Evolutionary conservation across 2,329 filamentous ascomycete genomes (phyloP).

Genomic region (Calonectria hongkongensis): DNA sequence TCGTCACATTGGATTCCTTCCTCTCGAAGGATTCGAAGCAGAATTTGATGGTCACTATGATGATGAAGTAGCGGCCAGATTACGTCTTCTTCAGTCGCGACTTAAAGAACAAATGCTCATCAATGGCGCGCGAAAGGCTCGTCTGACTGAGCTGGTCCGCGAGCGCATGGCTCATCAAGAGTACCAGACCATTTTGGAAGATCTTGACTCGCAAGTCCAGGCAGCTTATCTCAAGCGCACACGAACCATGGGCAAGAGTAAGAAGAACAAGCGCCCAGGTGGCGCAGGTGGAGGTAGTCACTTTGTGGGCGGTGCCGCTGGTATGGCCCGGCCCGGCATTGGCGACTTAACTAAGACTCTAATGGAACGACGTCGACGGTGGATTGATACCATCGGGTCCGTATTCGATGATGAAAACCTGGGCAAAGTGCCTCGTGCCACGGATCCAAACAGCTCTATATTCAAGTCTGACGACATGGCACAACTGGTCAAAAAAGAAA

Average conservation of each 20-base stretch:
- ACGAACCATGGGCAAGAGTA: conserved; percentile 93
- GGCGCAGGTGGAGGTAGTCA: conserved; percentile 84
- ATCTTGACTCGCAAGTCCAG: conserved; percentile 95
- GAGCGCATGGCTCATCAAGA: conserved; percentile 98
- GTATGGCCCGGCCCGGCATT: conserved; percentile 84
- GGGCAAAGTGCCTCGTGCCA: conserved; percentile 79
- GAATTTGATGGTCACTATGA: conserved; percentile 94
- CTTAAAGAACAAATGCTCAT: conserved; percentile 88
- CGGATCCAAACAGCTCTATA: conserved; percentile 80
- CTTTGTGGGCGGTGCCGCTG: conserved; percentile 74
- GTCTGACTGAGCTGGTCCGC: conserved; percentile 89
- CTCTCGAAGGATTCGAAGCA: conserved; percentile 77
- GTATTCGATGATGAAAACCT: conserved; percentile 91
- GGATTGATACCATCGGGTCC: conserved; percentile 92
- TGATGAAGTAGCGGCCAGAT: conserved; percentile 92
- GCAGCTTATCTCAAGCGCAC: conserved; percentile 97
- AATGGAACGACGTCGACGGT: conserved; percentile 92
- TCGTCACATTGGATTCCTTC: conserved; percentile 90
- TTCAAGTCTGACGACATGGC: conserved; percentile 85
- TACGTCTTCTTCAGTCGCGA: conserved; percentile 88
- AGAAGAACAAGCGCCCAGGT: conserved; percentile 89
- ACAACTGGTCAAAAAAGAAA: conserved; percentile 82
- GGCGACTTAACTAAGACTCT: conserved; percentile 93
- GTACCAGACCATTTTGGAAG: conserved; percentile 96
- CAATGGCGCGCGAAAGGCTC: conserved; percentile 93